Base-by-base conservation (phyloP, 805 yeast species). In the Kodamaea laetipori region DNA sequence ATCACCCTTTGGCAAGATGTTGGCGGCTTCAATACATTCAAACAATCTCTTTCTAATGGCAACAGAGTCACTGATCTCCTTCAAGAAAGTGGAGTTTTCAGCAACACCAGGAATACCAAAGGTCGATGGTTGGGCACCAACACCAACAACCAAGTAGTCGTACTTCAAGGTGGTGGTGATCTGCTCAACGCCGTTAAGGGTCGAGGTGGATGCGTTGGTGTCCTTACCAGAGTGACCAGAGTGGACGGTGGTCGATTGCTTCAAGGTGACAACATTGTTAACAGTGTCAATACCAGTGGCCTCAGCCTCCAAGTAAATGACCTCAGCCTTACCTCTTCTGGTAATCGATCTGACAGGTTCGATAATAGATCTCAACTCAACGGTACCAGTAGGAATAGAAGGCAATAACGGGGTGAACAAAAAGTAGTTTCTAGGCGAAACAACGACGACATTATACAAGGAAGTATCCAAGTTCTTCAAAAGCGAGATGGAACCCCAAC, bases 401-500 rank as follows among this genome's bases (percentile, higher is more conserved):
- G 98, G 97, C 56, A 90, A 76, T 62, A 90, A 73, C n/a, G 98
- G 97, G 45, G 98, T 90, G 77, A 92, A 90, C 57, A 90, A 74
- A 71, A 90, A 90, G 74, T 88, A 92, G 75, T 90, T 92, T 73
- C 97, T 81, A 50, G 98, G 97, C 32, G 96, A 88, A 37, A 90
- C 86, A 44, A 90, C 82, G 39, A 89, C 81, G 39, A 90, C 97
- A 61, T 92, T 88, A 71, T 89, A 90, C 64, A 84, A 74, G 37
- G 90, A 73, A 32, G 97, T 84, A 64, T 90, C 97, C 63, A 90
- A 73, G 60, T 82, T 79, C 71, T 87, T 88, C 67, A 90, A 76
- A 48, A 90, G 70, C 5, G 96, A 82, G 42, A 90, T 84, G 9
- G 95, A 80, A 48, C 96, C 97, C 98, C 98, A 90, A 43, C 97